Percentiles rank a stretch among this genome's conserved stretches.
These are phyloP conservation scores for Mrakia hoshinonis DNA, from an alignment of 768 basidiomycete species.

Conservation along the genomic window DNA sequence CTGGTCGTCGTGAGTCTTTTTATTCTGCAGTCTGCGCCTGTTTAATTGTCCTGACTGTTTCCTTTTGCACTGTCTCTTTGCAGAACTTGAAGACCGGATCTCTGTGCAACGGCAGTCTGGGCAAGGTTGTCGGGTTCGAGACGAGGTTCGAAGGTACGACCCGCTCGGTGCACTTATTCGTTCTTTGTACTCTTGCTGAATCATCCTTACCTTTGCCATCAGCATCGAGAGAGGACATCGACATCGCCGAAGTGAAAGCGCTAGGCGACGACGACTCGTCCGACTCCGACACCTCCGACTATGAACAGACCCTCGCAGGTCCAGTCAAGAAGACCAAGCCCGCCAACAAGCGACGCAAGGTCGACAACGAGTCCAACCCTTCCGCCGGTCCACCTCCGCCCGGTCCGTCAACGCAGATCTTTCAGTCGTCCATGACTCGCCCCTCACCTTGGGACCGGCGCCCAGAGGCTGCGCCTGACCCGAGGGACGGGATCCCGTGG, in stretches of 20 bases:
- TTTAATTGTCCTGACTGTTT: not conserved
- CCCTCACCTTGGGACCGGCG: not conserved
- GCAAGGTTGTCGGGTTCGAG: slow-evolving; percentile 18
- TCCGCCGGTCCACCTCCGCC: not conserved
- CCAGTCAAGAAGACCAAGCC: not conserved
- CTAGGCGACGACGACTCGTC: not conserved
- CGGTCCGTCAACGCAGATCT: not conserved
- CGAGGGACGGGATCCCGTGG: not conserved
- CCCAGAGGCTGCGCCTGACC: not conserved
- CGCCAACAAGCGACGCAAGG: not conserved
- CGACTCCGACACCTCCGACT: not conserved
- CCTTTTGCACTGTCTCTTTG: not conserved
- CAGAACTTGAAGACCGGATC: slow-evolving; percentile 8
- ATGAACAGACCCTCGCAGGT: not conserved
- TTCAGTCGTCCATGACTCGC: not conserved
- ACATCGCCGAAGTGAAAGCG: not conserved
- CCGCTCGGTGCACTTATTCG: not conserved
- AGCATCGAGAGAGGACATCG: not conserved
- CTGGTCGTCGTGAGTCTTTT: not conserved
- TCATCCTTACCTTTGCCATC: not conserved
- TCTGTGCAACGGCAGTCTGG: slow-evolving; percentile 14
- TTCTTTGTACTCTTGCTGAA: too few species aligned
- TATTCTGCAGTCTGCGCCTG: not conserved
- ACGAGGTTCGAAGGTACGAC: not conserved
- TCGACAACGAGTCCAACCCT: too few species aligned